Evolutionary conservation across 2,329 filamentous ascomycete genomes (phyloP), one percentile per base, ranked within the genome.

Genomic region (Neofusicoccum laricinum): DNA sequence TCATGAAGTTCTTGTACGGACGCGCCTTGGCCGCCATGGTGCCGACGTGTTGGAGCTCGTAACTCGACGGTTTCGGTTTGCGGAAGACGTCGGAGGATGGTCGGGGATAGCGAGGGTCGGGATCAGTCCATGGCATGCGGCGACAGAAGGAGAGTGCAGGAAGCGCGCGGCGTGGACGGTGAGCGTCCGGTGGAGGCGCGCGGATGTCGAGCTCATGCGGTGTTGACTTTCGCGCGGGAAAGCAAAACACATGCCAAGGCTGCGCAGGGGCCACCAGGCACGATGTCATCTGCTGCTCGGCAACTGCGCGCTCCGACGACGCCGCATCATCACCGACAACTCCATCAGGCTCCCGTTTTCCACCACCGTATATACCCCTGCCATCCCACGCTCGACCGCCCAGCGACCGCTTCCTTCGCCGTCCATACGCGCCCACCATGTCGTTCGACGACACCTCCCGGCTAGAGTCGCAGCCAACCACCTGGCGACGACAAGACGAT

Each of bases 1-100:
- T 96, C 70, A 97, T 81, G 77, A 96, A 96, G 80, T 97, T 92
- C 82, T 92, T 90, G 79, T 97, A 96, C 76, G 85, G 83, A 82
- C 87, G 79, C 80, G 83, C 74, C 78, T 58, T 58, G 25, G 53
- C 45, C 45, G 63, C 45, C 63, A 61, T 64, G 30, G 46, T 55
- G 63, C 34, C 36, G 38, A 25, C 25, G 46, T 61, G 41, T 41
- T 59, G 53, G 10, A 63, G 67, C 50, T 63, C 63, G 51, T 36
- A 43, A 50, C 53, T 45, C 53, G 77, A 72, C 74, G 80, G 82
- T 83, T 76, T 72, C n/a, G 77, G 71, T 71, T 73, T 73, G 63
- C 57, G 69, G 14, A 51, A 45, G 45, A 15, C 11, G 45, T 17
- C 7, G 11, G 17, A 10, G 3, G 14, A n/a, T 10, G 46, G 30